Percentiles rank a stretch among this genome's conserved stretches.
Evolutionary conservation across 768 basidiomycete species (phyloP).

Genomic region (Trametes cubensis): DNA sequence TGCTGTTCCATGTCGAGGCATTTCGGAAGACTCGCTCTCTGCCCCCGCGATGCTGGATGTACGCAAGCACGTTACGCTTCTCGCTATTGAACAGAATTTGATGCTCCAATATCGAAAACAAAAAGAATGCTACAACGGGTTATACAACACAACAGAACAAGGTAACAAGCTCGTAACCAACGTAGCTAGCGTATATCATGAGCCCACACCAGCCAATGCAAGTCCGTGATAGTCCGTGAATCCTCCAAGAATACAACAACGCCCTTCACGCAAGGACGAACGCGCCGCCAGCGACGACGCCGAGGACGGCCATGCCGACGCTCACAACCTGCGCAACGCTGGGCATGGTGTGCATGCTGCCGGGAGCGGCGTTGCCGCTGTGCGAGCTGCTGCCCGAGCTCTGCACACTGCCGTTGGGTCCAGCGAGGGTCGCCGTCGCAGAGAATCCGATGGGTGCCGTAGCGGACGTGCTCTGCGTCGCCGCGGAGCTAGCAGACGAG

Average conservation of each 20-base stretch:
- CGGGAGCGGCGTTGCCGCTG: neutral
- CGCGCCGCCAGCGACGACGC: conserved; percentile 1
- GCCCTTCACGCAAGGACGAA: neutral
- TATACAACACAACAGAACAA: too few relatives aligned
- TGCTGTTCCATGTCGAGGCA: too few relatives aligned
- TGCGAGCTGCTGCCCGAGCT: conserved; percentile 7
- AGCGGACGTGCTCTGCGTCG: conserved; percentile 39
- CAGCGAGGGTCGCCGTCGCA: conserved; percentile 24
- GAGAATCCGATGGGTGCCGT: conserved; percentile 44
- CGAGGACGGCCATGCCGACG: conserved; percentile 10
- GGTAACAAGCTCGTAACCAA: neutral
- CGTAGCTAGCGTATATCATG: neutral
- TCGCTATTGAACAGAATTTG: too few relatives aligned
- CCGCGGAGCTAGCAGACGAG: conserved; percentile 53
- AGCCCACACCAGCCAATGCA: too few relatives aligned
- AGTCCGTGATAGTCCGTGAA: too few relatives aligned
- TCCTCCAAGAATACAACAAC: too few relatives aligned
- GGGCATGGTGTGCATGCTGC: neutral
- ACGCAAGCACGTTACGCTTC: too few relatives aligned
- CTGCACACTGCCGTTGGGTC: conserved; percentile 4
- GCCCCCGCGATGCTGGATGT: too few relatives aligned
- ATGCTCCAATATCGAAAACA: too few relatives aligned
- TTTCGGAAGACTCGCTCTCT: too few relatives aligned
- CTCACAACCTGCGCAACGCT: conserved; percentile 8
- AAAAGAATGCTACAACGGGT: too few relatives aligned